Base-by-base conservation (phyloP, 495 filamentous ascomycete genomes). In the Xanthoparmelia taractica region DNA sequence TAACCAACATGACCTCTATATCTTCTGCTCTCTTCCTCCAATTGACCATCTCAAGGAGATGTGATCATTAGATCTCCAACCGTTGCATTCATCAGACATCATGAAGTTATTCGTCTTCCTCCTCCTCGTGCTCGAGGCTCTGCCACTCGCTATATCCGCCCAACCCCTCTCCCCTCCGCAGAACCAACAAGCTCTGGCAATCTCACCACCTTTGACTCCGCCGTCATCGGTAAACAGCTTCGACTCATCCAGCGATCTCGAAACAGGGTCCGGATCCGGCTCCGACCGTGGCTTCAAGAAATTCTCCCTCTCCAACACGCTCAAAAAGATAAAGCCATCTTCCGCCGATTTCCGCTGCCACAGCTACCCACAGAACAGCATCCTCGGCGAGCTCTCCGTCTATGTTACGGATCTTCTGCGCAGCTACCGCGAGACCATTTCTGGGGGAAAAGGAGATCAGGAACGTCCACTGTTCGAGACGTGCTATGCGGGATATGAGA, bases 121-220 rank as follows among this genome's bases (percentile, higher is more conserved):
- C 33, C 11, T 62, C 25, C 36, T 57, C 52, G 33, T 63, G 12
- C 64, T 66, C 36, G 29, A 56, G 33, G 34, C 64, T 4, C 34
- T 63, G 0, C 36, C 54, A 0, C 52, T 66, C 33, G 43, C 60
- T 1, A 57, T 25, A 45, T 23, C 23, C 40, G 59, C 55, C 13
- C 52, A 7, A 23, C 54, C 59, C 23, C 17, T 45, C 20, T 33
- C 52, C 43, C 27, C 59, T 20, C n/a, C 29, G 13, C 25, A 54
- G 29, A 60, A 63, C 50, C 59, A 66, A 54, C 59, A 66, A 66
- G 8, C 59, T 27, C 8, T 65, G 13, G 60, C 63, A 40, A 20
- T 45, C 50, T 29, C 41, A 27, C 63, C 50, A 0, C 40, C 63
- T 55, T n/a, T 33, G 31, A 56, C 52, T 12, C 54, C 55, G 18